phyloP scores from a whole-genome alignment of 2,329 filamentous ascomycete species.

The Fusarium citri region DNA sequence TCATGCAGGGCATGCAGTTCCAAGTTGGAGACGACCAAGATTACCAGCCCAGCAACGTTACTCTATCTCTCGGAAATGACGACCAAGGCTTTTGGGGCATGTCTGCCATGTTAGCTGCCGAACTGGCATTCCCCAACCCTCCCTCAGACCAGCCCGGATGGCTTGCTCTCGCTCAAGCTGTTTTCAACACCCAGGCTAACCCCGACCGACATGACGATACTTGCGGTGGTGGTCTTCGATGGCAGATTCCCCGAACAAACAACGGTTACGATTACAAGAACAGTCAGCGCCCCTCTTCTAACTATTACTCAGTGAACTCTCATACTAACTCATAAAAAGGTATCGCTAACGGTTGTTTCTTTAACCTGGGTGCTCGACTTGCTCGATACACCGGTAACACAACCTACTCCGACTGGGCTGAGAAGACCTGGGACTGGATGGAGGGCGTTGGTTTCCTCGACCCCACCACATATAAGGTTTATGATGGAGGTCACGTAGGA shows the following conservation, averaged over 20 bases:
- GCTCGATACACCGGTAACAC: slow-evolving; percentile 75
- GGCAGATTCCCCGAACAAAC: slow-evolving; percentile 82
- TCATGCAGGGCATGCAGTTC: slow-evolving; percentile 63
- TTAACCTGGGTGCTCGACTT: slow-evolving; percentile 75
- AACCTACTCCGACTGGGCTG: slow-evolving; percentile 73
- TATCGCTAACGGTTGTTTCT: slow-evolving; percentile 71
- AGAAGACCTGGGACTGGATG: slow-evolving; percentile 73
- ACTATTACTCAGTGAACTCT: not conserved
- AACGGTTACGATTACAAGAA: slow-evolving; percentile 82
- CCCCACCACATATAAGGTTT: slow-evolving; percentile 67
- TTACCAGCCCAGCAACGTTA: slow-evolving; percentile 68
- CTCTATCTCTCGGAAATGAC: slow-evolving; percentile 68
- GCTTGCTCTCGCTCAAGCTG: slow-evolving; percentile 69
- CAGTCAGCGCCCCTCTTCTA: slow-evolving; percentile 47
- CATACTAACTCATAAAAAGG: slow-evolving; percentile 41
- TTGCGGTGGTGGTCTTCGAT: slow-evolving; percentile 73
- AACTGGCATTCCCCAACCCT: slow-evolving; percentile 68
- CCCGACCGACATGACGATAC: slow-evolving; percentile 68
- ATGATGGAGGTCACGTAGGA: slow-evolving; percentile 66
- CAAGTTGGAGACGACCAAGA: slow-evolving; percentile 65
- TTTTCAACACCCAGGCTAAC: slow-evolving; percentile 69
- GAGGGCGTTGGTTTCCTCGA: slow-evolving; percentile 68
- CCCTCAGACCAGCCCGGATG: slow-evolving; percentile 62
- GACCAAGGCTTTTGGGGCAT: slow-evolving; percentile 77
- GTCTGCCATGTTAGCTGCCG: slow-evolving; percentile 70